phyloP scores from a whole-genome alignment of 441 rosid genomes.

The Gossypium aridum region DNA sequence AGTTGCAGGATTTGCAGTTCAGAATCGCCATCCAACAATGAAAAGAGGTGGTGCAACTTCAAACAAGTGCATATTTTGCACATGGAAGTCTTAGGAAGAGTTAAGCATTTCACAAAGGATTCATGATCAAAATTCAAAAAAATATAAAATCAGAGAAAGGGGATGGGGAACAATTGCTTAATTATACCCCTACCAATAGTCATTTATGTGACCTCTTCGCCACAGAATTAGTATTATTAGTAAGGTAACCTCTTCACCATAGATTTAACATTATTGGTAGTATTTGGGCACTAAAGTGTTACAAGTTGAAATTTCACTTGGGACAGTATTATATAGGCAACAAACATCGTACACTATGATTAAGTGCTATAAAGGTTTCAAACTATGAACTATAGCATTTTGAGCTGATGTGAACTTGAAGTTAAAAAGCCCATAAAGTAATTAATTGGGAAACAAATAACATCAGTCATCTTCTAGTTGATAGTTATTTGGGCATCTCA shows the following conservation, averaged over 20 bases:
- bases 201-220: neutral
- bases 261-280: neutral
- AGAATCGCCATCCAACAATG: conserved; percentile 28
- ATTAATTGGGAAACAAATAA: neutral
- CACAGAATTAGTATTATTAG: conserved; percentile 4
- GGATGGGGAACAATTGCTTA: neutral
- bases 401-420: neutral
- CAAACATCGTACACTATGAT: neutral
- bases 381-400: neutral
- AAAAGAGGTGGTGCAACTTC: conserved; percentile 4
- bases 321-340: too few relatives aligned
- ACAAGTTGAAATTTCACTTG: neutral
- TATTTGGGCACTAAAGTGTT: conserved; percentile 13
- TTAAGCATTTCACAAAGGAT: neutral
- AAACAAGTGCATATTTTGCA: neutral
- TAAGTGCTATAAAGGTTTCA: conserved; percentile 11
- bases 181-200: neutral
- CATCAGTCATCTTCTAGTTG: neutral
- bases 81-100: neutral
- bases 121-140: neutral
- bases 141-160: neutral
- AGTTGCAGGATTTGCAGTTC: neutral
- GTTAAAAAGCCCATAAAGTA: neutral
- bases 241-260: neutral
- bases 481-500: neutral